These are phyloP conservation scores for Passiflora organensis DNA, from an alignment of 345 rosid genomes.

Conservation along the genomic window DNA sequence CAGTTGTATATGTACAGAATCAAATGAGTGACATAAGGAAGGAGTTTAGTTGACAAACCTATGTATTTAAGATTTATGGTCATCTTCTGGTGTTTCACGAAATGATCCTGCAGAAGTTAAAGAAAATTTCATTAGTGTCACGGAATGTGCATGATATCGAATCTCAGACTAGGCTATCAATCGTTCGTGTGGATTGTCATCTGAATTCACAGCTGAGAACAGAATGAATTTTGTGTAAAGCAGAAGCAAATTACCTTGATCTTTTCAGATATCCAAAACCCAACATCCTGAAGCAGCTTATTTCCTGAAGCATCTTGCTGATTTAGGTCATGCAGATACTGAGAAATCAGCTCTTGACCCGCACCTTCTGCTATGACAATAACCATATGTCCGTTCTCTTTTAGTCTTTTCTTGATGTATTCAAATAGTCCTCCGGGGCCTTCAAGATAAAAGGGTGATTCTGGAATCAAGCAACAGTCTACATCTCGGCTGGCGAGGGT, in stretches of 20 bases:
- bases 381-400: slow-evolving; percentile 58
- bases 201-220: not conserved
- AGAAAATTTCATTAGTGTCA: not conserved
- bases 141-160: not conserved
- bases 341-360: slow-evolving; percentile 57
- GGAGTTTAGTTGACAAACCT: slow-evolving; percentile 7
- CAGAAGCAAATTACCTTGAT: slow-evolving; percentile 39
- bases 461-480: slow-evolving; percentile 62
- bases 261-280: slow-evolving; percentile 50
- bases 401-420: slow-evolving; percentile 36
- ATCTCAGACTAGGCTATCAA: not conserved
- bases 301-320: slow-evolving; percentile 57
- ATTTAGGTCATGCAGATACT: slow-evolving; percentile 14
- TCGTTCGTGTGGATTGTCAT: not conserved
- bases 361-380: slow-evolving; percentile 65
- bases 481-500: slow-evolving; percentile 64
- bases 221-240: not conserved
- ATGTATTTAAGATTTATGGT: slow-evolving; percentile 18
- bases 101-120: slow-evolving; percentile 18
- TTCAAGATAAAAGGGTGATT: slow-evolving; percentile 62
- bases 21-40: not conserved
- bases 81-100: slow-evolving; percentile 12
- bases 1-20: not conserved
- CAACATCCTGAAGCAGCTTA: slow-evolving; percentile 50
- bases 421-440: slow-evolving; percentile 57